Evolutionary conservation across 2,329 filamentous ascomycete genomes (phyloP).

Genomic region (Purpureocillium lavendulum): DNA sequence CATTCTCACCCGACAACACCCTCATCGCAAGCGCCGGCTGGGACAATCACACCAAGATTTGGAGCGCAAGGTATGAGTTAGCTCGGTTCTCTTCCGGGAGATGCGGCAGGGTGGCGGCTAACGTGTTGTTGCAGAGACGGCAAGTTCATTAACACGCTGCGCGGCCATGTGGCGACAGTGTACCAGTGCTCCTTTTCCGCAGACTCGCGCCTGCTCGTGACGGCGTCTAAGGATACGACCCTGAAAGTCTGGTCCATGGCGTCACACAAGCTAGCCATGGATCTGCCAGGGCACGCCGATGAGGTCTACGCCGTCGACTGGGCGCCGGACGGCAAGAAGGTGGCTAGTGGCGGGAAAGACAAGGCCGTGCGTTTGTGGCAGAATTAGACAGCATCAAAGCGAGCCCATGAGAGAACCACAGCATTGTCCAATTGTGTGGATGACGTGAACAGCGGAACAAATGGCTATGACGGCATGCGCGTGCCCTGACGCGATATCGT

Average conservation of each 20-base stretch:
- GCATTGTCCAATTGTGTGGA: no score
- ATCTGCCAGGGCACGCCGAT: conserved; percentile 84
- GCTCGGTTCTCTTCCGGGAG: background rate
- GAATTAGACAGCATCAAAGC: conserved; percentile 32
- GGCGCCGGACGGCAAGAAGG: conserved; percentile 82
- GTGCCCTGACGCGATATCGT: no score
- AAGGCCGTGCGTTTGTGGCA: conserved; percentile 65
- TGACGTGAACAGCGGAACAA: no score
- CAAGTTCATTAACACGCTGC: conserved; percentile 77
- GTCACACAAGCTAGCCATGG: conserved; percentile 68
- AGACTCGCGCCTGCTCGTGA: conserved; percentile 82
- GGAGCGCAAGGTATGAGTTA: conserved; percentile 59
- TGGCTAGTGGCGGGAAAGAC: conserved; percentile 89
- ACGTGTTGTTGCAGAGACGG: conserved; percentile 37
- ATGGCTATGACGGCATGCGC: no score
- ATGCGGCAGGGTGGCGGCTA: no score
- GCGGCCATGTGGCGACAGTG: conserved; percentile 82
- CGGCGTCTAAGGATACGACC: conserved; percentile 84
- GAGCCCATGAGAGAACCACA: no score
- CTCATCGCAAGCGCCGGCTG: conserved; percentile 84
- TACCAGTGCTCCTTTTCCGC: conserved; percentile 91
- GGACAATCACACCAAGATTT: conserved; percentile 92
- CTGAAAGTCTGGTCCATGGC: conserved; percentile 91
- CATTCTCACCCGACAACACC: conserved; percentile 82
- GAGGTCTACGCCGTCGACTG: conserved; percentile 94